Conservation (phyloP, 2,329 filamentous ascomycete species). For the Graphiopsis chlorocephala region DNA sequence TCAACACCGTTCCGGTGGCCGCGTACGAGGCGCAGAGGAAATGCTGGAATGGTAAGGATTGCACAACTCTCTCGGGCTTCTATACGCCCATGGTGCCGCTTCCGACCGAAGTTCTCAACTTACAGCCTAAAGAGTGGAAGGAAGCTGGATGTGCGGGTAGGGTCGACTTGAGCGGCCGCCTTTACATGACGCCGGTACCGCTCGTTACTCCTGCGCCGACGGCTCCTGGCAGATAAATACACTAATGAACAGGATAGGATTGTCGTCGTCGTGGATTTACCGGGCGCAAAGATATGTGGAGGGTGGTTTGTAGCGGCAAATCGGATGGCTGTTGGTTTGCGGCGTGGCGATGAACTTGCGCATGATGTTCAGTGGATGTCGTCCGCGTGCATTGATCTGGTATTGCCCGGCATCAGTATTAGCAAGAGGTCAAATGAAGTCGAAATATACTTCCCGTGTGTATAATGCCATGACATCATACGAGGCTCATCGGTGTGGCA, state of each 20-base stretch:
- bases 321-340: too few relatives aligned
- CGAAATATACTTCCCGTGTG: not conserved
- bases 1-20: not conserved
- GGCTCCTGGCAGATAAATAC: not conserved
- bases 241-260: too few relatives aligned
- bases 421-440: not conserved
- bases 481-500: not conserved
- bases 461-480: not conserved
- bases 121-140: constrained; percentile 7
- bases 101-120: constrained; percentile 6
- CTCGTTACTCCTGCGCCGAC: constrained; percentile 2
- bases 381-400: too few relatives aligned
- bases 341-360: too few relatives aligned
- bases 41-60: not conserved
- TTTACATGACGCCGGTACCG: not conserved
- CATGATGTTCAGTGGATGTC: too few relatives aligned
- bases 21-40: constrained; percentile 1
- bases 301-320: too few relatives aligned
- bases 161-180: not conserved
- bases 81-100: constrained; percentile 1
- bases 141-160: not conserved
- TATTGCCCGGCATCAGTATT: too few relatives aligned
- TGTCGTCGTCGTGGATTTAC: too few relatives aligned
- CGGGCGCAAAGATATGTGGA: too few relatives aligned
- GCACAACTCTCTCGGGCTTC: not conserved